These are phyloP conservation scores for Debaryomycetaceae sp. DNA, from an alignment of 1,139 yeast species.

Conservation along the genomic window DNA sequence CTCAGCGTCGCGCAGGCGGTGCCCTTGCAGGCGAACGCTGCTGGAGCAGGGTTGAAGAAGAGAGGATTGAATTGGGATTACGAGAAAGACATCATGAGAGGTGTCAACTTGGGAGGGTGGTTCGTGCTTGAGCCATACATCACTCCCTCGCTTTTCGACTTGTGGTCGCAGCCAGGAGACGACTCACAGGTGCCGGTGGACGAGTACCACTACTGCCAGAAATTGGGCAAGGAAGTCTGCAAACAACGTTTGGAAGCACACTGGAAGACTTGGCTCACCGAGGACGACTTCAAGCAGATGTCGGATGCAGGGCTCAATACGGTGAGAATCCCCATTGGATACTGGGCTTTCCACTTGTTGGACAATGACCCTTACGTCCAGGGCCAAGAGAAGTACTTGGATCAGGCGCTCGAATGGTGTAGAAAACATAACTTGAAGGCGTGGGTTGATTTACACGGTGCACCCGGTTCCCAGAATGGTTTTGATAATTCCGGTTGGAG, in stretches of 20 bases:
- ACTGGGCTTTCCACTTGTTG: constrained; percentile 81
- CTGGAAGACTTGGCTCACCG: constrained; percentile 80
- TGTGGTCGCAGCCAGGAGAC: constrained; percentile 26
- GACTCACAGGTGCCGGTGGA: constrained; percentile 66
- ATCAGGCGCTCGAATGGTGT: constrained; percentile 77
- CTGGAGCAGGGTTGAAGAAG: constrained; percentile 3
- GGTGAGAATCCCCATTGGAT: constrained; percentile 90
- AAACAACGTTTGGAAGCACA: constrained; percentile 52
- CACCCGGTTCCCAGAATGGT: constrained; percentile 97
- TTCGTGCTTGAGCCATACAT: constrained; percentile 80
- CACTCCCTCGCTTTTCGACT: constrained; percentile 75
- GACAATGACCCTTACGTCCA: constrained; percentile 80
- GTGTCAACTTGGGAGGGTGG: constrained; percentile 94
- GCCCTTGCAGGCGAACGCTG: background rate
- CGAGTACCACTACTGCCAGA: constrained; percentile 69
- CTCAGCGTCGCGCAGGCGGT: constrained; percentile 1
- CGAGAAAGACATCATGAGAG: constrained; percentile 52
- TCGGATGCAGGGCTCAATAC: constrained; percentile 69
- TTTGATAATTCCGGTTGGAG: constrained; percentile 92
- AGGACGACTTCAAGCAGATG: constrained; percentile 65
- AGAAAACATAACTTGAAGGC: constrained; percentile 59
- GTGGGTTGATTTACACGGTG: constrained; percentile 94
- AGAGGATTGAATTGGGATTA: constrained; percentile 40
- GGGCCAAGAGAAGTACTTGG: constrained; percentile 75
- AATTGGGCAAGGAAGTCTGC: constrained; percentile 63